Conservation (phyloP, 148 eudicot genomes). For the Suaeda aralocaspica region DNA sequence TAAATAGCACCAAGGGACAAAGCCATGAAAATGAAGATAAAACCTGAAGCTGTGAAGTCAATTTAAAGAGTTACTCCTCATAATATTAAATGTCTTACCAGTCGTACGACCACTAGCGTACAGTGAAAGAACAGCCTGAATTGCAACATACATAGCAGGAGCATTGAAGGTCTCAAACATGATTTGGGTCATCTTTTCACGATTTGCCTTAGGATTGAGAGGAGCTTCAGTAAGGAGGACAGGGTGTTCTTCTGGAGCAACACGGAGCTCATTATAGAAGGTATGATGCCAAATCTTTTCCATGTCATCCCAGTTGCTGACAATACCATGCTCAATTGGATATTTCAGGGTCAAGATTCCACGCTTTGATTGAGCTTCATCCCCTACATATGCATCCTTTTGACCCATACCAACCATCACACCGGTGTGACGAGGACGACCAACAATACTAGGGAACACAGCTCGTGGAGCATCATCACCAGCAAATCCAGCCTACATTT, state of each 20-base stretch:
- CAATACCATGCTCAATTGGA: slow-evolving; percentile 81
- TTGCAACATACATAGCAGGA: slow-evolving; percentile 82
- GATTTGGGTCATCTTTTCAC: slow-evolving; percentile 79
- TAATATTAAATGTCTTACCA: slow-evolving; percentile 36
- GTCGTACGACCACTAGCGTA: slow-evolving; percentile 86
- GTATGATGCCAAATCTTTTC: slow-evolving; percentile 88
- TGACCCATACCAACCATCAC: slow-evolving; percentile 92
- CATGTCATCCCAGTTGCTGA: slow-evolving; percentile 85
- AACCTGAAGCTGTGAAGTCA: not conserved
- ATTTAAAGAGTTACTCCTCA: not conserved
- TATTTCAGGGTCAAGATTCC: slow-evolving; percentile 71
- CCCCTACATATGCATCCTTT: slow-evolving; percentile 80
- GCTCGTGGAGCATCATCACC: slow-evolving; percentile 90
- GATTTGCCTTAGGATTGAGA: slow-evolving; percentile 81
- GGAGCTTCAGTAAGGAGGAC: slow-evolving; percentile 77
- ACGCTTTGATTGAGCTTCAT: slow-evolving; percentile 76
- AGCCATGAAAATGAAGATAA: not conserved
- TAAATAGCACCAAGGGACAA: not conserved
- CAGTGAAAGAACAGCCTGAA: slow-evolving; percentile 79
- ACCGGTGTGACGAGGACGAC: slow-evolving; percentile 78
- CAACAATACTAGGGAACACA: slow-evolving; percentile 77
- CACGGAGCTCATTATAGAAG: slow-evolving; percentile 78
- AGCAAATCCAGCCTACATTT: slow-evolving; percentile 67
- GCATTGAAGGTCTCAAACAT: slow-evolving; percentile 77
- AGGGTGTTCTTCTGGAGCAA: slow-evolving; percentile 83